These are phyloP conservation scores for Pichia sp. DNA, from an alignment of 1,139 yeast species.

Conservation along the genomic window DNA sequence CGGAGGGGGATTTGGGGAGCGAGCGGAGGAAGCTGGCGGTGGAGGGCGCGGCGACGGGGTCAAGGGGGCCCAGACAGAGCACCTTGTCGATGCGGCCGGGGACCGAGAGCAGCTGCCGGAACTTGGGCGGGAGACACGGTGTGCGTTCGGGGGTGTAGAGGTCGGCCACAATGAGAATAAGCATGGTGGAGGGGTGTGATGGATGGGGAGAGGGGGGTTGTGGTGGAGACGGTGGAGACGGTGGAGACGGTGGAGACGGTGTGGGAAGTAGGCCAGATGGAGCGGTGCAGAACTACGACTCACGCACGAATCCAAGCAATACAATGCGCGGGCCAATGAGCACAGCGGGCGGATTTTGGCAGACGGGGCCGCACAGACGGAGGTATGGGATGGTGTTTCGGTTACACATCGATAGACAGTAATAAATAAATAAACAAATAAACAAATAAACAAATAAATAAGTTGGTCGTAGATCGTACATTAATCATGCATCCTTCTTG, in stretches of 20 bases:
- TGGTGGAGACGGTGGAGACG: no score
- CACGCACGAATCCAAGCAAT: no score
- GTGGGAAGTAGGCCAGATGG: not conserved
- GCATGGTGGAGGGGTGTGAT: conserved; percentile 38
- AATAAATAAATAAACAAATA: not conserved
- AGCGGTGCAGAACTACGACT: no score
- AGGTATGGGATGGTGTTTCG: no score
- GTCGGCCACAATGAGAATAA: conserved; percentile 87
- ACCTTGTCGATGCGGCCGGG: conserved; percentile 79
- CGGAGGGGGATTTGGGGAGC: not conserved
- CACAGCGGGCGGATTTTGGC: not conserved
- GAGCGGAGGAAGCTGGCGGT: not conserved
- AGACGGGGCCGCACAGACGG: no score
- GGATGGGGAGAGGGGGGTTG: not conserved
- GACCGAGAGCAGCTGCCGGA: conserved; percentile 63
- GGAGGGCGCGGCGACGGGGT: not conserved
- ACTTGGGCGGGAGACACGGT: conserved; percentile 50
- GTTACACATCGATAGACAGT: not conserved
- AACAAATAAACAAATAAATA: not conserved
- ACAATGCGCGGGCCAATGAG: not conserved
- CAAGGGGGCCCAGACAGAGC: conserved; percentile 56
- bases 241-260: no score
- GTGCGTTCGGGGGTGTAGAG: conserved; percentile 85
- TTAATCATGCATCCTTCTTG: conserved; percentile 6
- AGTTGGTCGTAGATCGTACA: not conserved